Evolutionary conservation across 257 asterid species (phyloP).

Genomic region (Parsonsia alboflavescens): DNA sequence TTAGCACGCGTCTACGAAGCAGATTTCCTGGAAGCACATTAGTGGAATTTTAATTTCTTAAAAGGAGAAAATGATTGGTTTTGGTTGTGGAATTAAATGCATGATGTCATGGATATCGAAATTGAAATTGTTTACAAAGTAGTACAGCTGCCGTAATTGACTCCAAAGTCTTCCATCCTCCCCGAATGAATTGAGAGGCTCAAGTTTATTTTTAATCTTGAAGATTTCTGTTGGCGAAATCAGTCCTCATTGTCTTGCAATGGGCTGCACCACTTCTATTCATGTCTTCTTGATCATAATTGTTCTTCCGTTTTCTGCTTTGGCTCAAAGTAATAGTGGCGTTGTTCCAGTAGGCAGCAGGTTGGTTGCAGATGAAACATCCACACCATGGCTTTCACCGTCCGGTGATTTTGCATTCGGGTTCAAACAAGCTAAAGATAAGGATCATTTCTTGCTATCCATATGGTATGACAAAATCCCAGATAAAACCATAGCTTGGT

Average conservation of each 20-base stretch:
- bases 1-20: neutral
- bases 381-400: conserved; percentile 14
- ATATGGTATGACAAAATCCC: conserved; percentile 50
- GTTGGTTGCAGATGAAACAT: conserved; percentile 5
- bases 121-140: neutral
- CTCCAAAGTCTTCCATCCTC: neutral
- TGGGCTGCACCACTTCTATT: neutral
- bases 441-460: conserved; percentile 31
- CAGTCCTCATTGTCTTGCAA: neutral
- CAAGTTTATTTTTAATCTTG: neutral
- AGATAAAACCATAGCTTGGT: conserved; percentile 48
- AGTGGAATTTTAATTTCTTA: neutral
- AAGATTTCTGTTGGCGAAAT: neutral
- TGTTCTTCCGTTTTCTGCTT: conserved; percentile 4
- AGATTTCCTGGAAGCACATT: neutral
- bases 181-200: neutral
- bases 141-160: neutral
- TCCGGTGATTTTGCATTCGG: conserved; percentile 19
- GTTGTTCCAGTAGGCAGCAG: neutral
- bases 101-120: neutral
- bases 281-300: neutral
- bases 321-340: conserved; percentile 9
- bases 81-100: neutral
- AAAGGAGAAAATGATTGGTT: neutral
- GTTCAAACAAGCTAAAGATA: conserved; percentile 5